These are phyloP conservation scores for Fraxinus ornus DNA, from an alignment of 305 asterid species.

Conservation along the genomic window DNA sequence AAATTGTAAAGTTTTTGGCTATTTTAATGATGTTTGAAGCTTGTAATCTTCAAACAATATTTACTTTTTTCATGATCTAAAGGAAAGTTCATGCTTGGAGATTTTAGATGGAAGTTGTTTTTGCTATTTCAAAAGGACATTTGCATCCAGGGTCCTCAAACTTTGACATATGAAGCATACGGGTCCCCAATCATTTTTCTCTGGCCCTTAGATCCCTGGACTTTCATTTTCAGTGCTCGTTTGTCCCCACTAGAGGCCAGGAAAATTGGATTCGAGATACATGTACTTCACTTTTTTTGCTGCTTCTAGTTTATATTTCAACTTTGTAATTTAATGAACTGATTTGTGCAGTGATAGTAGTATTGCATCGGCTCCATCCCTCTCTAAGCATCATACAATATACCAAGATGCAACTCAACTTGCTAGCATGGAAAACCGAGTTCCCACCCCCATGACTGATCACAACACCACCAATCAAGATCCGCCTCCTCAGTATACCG, in stretches of 20 bases:
- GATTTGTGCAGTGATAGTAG: slow-evolving; percentile 57
- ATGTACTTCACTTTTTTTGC: not conserved
- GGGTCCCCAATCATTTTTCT: not conserved
- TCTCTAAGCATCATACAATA: slow-evolving; percentile 34
- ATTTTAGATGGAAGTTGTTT: not conserved
- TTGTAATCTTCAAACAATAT: not conserved
- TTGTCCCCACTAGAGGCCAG: not conserved
- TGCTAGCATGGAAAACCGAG: slow-evolving; percentile 30
- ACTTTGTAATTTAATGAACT: not conserved
- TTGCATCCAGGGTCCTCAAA: not conserved
- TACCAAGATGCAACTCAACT: slow-evolving; percentile 47
- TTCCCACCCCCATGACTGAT: slow-evolving; percentile 27
- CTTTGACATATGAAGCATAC: not conserved
- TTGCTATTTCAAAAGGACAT: not conserved
- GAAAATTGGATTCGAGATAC: not conserved
- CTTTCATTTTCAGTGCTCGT: not conserved
- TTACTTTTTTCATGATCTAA: not conserved
- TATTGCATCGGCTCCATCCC: slow-evolving; percentile 51
- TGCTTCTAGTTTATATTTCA: not conserved
- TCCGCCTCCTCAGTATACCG: slow-evolving; percentile 31
- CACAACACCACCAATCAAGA: slow-evolving; percentile 22
- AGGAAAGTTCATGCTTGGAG: not conserved
- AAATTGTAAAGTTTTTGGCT: not conserved
- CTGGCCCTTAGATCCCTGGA: not conserved
- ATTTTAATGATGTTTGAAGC: not conserved